Percentiles rank a stretch among this genome's conserved stretches.
Evolutionary conservation across 106 monocot genomes (phyloP).

Genomic region (Narthecium ossifragum): DNA sequence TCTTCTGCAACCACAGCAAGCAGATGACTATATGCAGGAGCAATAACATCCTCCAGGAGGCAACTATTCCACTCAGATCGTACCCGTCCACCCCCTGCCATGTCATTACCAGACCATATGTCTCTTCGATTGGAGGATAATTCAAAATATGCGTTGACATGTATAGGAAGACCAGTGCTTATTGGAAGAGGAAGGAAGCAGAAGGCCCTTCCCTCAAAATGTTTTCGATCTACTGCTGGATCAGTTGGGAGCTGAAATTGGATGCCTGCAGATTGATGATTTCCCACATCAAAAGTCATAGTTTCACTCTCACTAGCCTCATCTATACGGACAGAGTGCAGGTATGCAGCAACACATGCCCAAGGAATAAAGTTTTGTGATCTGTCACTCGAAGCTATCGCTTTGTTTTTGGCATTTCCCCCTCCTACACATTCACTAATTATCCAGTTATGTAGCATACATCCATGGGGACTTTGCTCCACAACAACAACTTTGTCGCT

Average conservation of each 20-base stretch:
- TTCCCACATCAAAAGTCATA: slow-evolving; percentile 13
- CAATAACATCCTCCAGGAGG: slow-evolving; percentile 83
- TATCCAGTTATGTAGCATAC: slow-evolving; percentile 59
- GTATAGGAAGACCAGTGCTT: slow-evolving; percentile 69
- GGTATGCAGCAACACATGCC: slow-evolving; percentile 88
- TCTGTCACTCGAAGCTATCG: slow-evolving; percentile 32
- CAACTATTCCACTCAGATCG: slow-evolving; percentile 94
- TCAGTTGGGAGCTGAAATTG: slow-evolving; percentile 14
- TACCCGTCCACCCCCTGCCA: slow-evolving; percentile 88
- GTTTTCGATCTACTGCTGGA: slow-evolving; percentile 26
- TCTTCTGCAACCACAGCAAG: slow-evolving; percentile 60
- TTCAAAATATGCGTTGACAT: slow-evolving; percentile 98
- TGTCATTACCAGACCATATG: slow-evolving; percentile 98
- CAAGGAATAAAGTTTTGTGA: slow-evolving; percentile 86
- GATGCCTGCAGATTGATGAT: slow-evolving; percentile 10
- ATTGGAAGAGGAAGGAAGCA: slow-evolving; percentile 95
- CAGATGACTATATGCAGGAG: slow-evolving; percentile 77
- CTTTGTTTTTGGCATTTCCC: slow-evolving; percentile 64
- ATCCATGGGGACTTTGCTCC: slow-evolving; percentile 37
- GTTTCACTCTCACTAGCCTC: slow-evolving; percentile 24
- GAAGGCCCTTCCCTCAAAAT: slow-evolving; percentile 76
- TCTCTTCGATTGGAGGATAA: slow-evolving; percentile 96
- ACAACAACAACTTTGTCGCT: slow-evolving; percentile 67
- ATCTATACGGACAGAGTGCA: slow-evolving; percentile 36
- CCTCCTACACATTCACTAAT: slow-evolving; percentile 89